Evolutionary conservation across 352 stramenopile genomes (phyloP).

Genomic region (Globisporangium mamillatum): DNA sequence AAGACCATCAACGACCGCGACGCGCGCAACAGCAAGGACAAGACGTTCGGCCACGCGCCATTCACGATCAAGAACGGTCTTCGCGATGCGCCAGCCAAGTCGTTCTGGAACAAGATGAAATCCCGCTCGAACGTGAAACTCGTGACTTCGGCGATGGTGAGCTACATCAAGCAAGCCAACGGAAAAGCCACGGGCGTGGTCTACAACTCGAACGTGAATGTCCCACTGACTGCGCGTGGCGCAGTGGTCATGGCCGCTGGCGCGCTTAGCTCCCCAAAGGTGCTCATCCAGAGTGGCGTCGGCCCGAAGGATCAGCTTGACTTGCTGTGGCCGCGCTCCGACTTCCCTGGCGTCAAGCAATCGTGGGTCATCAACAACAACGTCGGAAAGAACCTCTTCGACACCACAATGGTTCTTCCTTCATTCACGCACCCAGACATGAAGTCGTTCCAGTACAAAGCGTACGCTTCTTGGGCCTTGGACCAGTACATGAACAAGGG

Average conservation of each 20-base stretch:
- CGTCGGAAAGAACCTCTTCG: neutral
- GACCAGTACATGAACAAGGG: neutral
- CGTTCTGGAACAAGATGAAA: neutral
- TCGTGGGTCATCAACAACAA: neutral
- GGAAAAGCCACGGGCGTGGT: neutral
- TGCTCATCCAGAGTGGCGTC: neutral
- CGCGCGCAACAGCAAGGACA: conserved; percentile 7
- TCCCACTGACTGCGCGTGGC: neutral
- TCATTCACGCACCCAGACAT: neutral
- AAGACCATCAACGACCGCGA: neutral
- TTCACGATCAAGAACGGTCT: too few relatives aligned
- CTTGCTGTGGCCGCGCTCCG: neutral
- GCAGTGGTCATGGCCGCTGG: neutral
- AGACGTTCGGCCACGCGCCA: neutral
- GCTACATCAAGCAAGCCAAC: neutral
- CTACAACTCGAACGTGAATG: neutral
- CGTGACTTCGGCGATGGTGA: neutral
- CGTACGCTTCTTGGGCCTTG: too few relatives aligned
- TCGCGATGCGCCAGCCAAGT: neutral
- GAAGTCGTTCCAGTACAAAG: neutral
- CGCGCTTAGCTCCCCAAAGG: neutral
- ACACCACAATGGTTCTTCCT: too few relatives aligned
- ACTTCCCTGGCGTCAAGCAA: neutral
- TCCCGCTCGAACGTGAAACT: neutral
- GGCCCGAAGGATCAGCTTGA: neutral